These are phyloP conservation scores for Coccomyxa sp. DNA, from an alignment of 139 green algal genomes.

Conservation along the genomic window DNA sequence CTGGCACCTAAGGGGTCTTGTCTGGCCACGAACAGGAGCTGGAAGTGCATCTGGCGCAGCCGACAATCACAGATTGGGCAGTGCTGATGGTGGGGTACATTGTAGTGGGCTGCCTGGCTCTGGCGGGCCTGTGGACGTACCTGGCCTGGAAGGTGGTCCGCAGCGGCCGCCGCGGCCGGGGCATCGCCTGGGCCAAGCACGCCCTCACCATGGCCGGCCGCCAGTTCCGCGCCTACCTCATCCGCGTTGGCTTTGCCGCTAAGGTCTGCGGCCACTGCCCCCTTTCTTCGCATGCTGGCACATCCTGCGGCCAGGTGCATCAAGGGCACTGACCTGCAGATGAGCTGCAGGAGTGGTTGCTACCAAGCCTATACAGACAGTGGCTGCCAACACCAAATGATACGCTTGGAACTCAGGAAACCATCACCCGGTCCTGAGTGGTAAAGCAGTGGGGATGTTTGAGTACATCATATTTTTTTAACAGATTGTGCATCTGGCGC, in stretches of 20 bases:
- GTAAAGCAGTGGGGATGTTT: too few relatives aligned
- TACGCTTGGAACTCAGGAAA: too few relatives aligned
- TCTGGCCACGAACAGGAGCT: not conserved
- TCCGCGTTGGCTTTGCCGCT: not conserved
- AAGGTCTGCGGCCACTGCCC: not conserved
- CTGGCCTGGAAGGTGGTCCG: not conserved
- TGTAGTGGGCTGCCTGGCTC: not conserved
- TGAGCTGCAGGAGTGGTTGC: too few relatives aligned
- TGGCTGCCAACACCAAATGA: too few relatives aligned
- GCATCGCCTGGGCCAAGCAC: not conserved
- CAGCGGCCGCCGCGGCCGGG: not conserved
- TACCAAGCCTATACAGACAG: too few relatives aligned
- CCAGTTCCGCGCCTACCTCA: not conserved
- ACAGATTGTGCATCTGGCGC: not conserved
- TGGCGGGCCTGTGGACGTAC: not conserved
- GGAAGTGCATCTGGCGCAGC: not conserved
- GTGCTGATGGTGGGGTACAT: not conserved
- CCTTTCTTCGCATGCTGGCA: too few relatives aligned
- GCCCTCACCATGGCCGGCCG: not conserved
- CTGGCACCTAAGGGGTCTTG: too few relatives aligned
- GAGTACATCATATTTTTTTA: not conserved
- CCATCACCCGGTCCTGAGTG: too few relatives aligned
- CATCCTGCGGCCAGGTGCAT: too few relatives aligned
- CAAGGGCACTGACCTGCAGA: too few relatives aligned
- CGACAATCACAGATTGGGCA: not conserved